Base-by-base conservation (phyloP, 1,284 basidiomycete species). In the Wallemia hederae region DNA sequence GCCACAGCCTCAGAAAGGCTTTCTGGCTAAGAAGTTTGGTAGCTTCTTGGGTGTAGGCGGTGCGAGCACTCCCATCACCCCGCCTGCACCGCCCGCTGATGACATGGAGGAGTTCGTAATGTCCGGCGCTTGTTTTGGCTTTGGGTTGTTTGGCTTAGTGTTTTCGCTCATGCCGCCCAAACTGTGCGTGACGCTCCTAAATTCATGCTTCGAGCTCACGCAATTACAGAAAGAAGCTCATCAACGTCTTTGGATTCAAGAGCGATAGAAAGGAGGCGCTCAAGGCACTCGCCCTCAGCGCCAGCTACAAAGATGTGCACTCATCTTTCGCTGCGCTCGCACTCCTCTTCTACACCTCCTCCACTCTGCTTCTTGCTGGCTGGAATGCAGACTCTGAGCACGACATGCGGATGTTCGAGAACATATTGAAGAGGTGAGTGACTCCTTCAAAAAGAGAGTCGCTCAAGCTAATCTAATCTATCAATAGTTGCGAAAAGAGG, bases 71-170 rank as follows among this genome's bases (percentile, higher is more conserved):
- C 15, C 3, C 14, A 28, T 27, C 25, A 58, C 19, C 25, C 14
- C 56, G 14, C 56, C 27, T 9, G 5, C 11, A 26, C 56, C 56
- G 25, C 56, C 56, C 14, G 5, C 7, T 24, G 56, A 28, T 27
- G 17, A 26, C 7, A 24, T 58, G 11, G 56, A 58, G 25, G 56
- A 58, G 24, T 58, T 58, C 15, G 27, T 58, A 3, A 58, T 58
- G 56, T 58, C 56, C 7, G 56, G 56, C 24, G 56, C 29, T 60
- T 61, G 31, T 17, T 29, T 59, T 78, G 76, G 80, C 0, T 79
- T 72, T 65, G 83, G 82, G 0, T 66, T 85, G 25, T 85, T 85
- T 70, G 84, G 84, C 66, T 75, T 85, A 58, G 78, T 83, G 9
- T 79, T 85, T 63, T 83, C 81, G 1, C 70, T 85, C 15, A 70